Conservation (phyloP, 352 stramenopile species). For the Elongisporangium senticosum region DNA sequence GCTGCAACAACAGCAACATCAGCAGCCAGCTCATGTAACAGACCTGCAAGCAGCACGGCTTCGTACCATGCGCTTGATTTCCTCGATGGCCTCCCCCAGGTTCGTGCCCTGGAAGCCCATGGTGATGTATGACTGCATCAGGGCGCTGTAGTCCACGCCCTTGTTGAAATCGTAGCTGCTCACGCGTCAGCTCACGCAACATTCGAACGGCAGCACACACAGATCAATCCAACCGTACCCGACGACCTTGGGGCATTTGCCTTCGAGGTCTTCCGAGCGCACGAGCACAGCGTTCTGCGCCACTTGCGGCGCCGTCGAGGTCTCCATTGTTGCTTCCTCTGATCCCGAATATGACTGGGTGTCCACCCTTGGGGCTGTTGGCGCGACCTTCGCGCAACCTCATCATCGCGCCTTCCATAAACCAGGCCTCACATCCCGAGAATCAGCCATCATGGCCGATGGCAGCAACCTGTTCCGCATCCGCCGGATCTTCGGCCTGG, state of each 20-base stretch:
- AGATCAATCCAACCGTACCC: slow-evolving; percentile 13
- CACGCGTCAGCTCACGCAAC: not conserved
- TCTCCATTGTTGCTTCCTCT: not conserved
- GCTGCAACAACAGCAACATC: slow-evolving; percentile 20
- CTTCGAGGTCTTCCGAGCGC: slow-evolving; percentile 72
- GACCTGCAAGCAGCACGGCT: not conserved
- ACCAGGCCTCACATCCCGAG: slow-evolving; percentile 4
- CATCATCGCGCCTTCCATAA: not conserved
- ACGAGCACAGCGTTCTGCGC: slow-evolving; percentile 74
- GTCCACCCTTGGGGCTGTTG: slow-evolving; percentile 7
- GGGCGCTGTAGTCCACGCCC: slow-evolving; percentile 78
- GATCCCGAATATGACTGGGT: not conserved
- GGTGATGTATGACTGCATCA: slow-evolving; percentile 76
- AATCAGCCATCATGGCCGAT: slow-evolving; percentile 15
- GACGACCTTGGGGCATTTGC: slow-evolving; percentile 45
- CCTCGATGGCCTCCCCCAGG: slow-evolving; percentile 94
- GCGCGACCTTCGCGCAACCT: slow-evolving; percentile 12
- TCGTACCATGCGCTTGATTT: slow-evolving; percentile 97
- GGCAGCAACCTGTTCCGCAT: slow-evolving; percentile 76
- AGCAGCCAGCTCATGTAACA: not conserved
- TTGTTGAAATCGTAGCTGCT: slow-evolving; percentile 89
- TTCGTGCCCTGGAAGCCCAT: slow-evolving; percentile 97
- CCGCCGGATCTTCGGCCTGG: slow-evolving; percentile 50
- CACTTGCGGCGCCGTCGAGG: slow-evolving; percentile 24
- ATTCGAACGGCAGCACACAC: not conserved